Percentiles rank a stretch among this genome's conserved stretches.
Conservation (phyloP, 768 basidiomycete genomes). For the Hypholoma fasciculare region DNA sequence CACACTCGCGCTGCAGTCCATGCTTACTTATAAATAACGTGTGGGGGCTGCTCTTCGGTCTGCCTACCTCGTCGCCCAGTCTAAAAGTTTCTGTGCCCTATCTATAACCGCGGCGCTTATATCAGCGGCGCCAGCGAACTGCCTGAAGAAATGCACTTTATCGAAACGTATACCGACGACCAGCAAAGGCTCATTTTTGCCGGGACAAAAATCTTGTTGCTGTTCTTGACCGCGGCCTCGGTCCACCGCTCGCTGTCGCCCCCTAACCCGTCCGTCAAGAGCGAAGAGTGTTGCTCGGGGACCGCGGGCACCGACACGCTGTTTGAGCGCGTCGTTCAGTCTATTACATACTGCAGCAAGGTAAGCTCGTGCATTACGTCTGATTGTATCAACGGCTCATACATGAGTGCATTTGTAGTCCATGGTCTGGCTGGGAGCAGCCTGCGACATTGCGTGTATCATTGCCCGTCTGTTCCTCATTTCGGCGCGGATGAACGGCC, state of each 20-base stretch:
- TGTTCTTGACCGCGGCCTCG: slow-evolving; percentile 29
- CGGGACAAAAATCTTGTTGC: slow-evolving; percentile 20
- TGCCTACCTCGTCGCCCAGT: too few relatives aligned
- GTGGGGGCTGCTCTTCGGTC: background rate
- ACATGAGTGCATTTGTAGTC: slow-evolving; percentile 12
- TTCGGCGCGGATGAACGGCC: background rate
- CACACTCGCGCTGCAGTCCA: background rate
- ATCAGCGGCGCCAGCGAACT: too few relatives aligned
- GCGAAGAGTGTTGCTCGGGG: slow-evolving; percentile 30
- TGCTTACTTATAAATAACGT: background rate
- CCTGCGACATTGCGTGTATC: slow-evolving; percentile 16
- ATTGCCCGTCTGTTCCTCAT: slow-evolving; percentile 3
- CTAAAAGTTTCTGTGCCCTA: background rate
- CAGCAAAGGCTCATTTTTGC: slow-evolving; percentile 12
- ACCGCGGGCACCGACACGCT: slow-evolving; percentile 27
- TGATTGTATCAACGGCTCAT: slow-evolving; percentile 1
- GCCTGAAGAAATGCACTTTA: background rate
- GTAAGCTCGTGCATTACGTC: slow-evolving; percentile 16
- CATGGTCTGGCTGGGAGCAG: slow-evolving; percentile 29
- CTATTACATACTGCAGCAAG: slow-evolving; percentile 37
- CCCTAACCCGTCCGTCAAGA: slow-evolving; percentile 37
- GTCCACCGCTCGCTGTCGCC: slow-evolving; percentile 39
- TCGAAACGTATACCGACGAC: background rate
- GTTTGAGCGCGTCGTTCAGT: slow-evolving; percentile 36
- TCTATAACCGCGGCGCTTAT: background rate